Percentiles rank a stretch among this genome's conserved stretches.
phyloP scores from a whole-genome alignment of 371 early-diverging fungal genomes.

The Haplosporangium sp. region DNA sequence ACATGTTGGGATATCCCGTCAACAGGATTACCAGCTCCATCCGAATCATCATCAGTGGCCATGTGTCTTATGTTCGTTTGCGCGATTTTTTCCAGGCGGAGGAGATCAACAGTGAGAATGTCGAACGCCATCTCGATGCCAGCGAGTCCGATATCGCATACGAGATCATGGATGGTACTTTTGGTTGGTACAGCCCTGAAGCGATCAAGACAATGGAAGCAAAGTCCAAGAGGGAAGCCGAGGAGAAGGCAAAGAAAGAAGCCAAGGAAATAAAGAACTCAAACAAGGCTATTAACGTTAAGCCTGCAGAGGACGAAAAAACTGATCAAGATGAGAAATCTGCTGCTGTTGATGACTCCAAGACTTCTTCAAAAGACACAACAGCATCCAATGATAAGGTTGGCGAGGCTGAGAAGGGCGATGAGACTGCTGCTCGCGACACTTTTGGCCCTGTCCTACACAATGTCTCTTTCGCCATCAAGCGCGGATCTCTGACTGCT shows the following conservation, averaged over 20 bases:
- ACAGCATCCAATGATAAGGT: slow-evolving; percentile 2
- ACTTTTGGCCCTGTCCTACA: slow-evolving; percentile 59
- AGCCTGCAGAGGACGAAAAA: slow-evolving; percentile 10
- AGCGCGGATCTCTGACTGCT: slow-evolving; percentile 72
- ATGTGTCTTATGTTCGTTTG: slow-evolving; percentile 21
- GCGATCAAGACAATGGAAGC: slow-evolving; percentile 3
- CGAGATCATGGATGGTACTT: slow-evolving; percentile 60
- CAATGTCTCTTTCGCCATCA: slow-evolving; percentile 70
- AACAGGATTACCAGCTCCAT: background rate
- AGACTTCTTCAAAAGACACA: background rate
- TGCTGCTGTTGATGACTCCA: background rate
- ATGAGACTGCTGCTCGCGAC: background rate
- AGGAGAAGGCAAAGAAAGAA: slow-evolving; percentile 19
- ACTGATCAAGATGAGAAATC: background rate
- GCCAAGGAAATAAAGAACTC: slow-evolving; percentile 14
- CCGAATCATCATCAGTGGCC: slow-evolving; percentile 10
- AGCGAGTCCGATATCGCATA: slow-evolving; percentile 49
- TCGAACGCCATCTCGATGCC: slow-evolving; percentile 29
- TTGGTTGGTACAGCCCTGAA: slow-evolving; percentile 67
- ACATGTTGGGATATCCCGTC: background rate
- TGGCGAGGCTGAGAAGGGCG: background rate
- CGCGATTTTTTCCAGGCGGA: slow-evolving; percentile 60
- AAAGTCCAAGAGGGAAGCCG: slow-evolving; percentile 3
- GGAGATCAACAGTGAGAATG: slow-evolving; percentile 61
- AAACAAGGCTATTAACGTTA: slow-evolving; percentile 6